Evolutionary conservation across 306 rosid genomes (phyloP).

Genomic region (Crataegus laevigata): DNA sequence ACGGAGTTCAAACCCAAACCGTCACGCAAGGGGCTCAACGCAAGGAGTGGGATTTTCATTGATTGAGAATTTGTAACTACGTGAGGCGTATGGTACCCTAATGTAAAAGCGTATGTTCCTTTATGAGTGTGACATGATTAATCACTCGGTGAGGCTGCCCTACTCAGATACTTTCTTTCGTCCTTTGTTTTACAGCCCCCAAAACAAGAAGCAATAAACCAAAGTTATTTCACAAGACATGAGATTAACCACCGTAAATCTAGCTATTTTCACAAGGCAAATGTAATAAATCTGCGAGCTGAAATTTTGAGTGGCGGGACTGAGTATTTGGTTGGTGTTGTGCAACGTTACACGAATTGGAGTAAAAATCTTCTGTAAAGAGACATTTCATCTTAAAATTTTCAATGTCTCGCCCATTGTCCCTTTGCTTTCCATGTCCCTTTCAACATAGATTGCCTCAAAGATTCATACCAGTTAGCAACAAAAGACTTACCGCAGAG

Average conservation of each 20-base stretch:
- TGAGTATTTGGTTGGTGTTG: neutral
- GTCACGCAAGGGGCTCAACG: too few species aligned
- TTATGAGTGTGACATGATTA: neutral
- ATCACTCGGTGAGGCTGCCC: neutral
- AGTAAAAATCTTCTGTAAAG: neutral
- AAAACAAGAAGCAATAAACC: too few species aligned
- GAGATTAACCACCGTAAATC: neutral
- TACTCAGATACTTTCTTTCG: too few species aligned
- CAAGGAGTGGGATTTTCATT: too few species aligned
- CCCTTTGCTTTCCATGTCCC: slow-evolving; percentile 6
- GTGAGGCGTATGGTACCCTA: neutral
- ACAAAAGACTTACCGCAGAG: neutral
- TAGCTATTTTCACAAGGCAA: neutral
- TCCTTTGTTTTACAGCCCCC: too few species aligned
- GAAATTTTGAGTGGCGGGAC: neutral
- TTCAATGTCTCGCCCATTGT: neutral
- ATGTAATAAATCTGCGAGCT: neutral
- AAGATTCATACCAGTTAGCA: slow-evolving; percentile 9
- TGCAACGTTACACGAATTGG: slow-evolving; percentile 1
- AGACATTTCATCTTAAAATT: neutral
- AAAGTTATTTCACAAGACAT: too few species aligned
- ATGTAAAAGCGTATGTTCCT: neutral
- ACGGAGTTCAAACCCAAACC: too few species aligned
- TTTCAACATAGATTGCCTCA: slow-evolving; percentile 15
- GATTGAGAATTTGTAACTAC: neutral